Evolutionary conservation across 176 grass and related monocot species (phyloP).

Genomic region (Hordeum vulgare): MorexV3_pseudomolecules_assembly NC_058522.1:495882469-495882968

Average conservation of each 20-base stretch:
- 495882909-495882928: background rate
- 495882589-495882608: slow-evolving; percentile 57
- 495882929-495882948: background rate
- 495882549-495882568: slow-evolving; percentile 64
- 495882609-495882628: slow-evolving; percentile 64
- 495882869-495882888: background rate
- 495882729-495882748: background rate
- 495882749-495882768: background rate
- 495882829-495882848: background rate
- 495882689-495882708: slow-evolving; percentile 79
- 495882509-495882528: slow-evolving; percentile 10
- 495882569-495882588: slow-evolving; percentile 60
- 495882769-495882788: background rate
- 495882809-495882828: background rate
- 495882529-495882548: slow-evolving; percentile 49
- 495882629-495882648: slow-evolving; percentile 54
- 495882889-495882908: background rate
- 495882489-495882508: slow-evolving; percentile 67
- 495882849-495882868: background rate
- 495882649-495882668: slow-evolving; percentile 58
- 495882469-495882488: slow-evolving; percentile 38
- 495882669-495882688: slow-evolving; percentile 78
- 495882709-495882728: slow-evolving; percentile 52
- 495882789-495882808: slow-evolving; percentile 12
- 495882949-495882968: slow-evolving; percentile 26